phyloP scores from a whole-genome alignment of 371 early-diverging fungal species.

The Thermomucor indicae-seudaticae region DNA sequence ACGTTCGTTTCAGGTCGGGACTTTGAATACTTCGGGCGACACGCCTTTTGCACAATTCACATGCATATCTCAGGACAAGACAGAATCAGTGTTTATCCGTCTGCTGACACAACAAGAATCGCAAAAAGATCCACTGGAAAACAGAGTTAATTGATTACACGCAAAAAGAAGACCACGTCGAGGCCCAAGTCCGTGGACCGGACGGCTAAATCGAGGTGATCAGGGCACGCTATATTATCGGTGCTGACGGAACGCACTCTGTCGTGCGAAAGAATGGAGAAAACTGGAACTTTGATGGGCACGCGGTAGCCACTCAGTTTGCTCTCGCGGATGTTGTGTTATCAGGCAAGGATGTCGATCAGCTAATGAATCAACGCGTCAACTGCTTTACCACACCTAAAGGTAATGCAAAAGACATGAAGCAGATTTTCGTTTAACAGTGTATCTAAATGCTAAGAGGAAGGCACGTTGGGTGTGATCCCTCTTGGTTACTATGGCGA shows the following conservation, averaged over 20 bases:
- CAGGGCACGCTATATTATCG: slow-evolving; percentile 24
- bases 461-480: background rate
- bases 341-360: slow-evolving; percentile 6
- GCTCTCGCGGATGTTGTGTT: slow-evolving; percentile 28
- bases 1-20: slow-evolving; percentile 1
- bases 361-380: slow-evolving; percentile 4
- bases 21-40: background rate
- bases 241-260: slow-evolving; percentile 41
- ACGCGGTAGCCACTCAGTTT: slow-evolving; percentile 19
- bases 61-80: slow-evolving; percentile 19
- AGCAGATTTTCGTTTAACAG: too few relatives aligned
- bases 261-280: slow-evolving; percentile 15
- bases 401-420: too few relatives aligned
- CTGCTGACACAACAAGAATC: slow-evolving; percentile 1
- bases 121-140: slow-evolving; percentile 24
- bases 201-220: slow-evolving; percentile 6
- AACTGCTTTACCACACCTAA: slow-evolving; percentile 1
- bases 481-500: background rate
- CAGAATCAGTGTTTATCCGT: slow-evolving; percentile 16
- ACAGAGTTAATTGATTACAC: slow-evolving; percentile 23
- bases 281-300: slow-evolving; percentile 34
- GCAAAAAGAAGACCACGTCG: slow-evolving; percentile 23
- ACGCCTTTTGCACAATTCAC: slow-evolving; percentile 32
- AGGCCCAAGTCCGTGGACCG: background rate
- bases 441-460: too few relatives aligned